Base-by-base conservation (phyloP, 2,329 filamentous ascomycete genomes). In the Scolecobasidium constrictum region DNA sequence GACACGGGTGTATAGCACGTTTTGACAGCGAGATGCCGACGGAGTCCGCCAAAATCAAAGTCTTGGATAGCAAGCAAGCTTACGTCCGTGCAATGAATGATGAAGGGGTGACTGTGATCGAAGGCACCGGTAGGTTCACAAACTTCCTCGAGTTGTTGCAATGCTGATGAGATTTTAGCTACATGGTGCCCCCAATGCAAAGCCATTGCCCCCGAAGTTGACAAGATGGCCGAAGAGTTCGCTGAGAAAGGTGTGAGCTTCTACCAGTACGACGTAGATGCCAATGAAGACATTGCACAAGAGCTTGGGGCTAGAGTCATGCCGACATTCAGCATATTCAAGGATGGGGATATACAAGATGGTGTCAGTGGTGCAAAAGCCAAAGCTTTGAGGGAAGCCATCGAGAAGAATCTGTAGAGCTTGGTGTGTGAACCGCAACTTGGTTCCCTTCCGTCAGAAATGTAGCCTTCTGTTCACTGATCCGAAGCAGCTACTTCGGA, bases 241-340 rank as follows among this genome's bases (percentile, higher is more conserved):
- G 19, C 39, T 19, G 61, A 68, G 51, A 31, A 31, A n/a, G 26
- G 26, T 9, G 72, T 82, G 51, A 71, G 76, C 63, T 95, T 94
- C 67, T 78, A 78, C 74, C 90, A 94, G 75, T 71, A 95, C 58
- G 87, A 96, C 63, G 86, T 95, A 54, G 88, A 95, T 63, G 71
- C 86, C 50, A 68, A 88, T 34, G 69, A 79, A 51, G 78, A 83
- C 1, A 73, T 94, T 38, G 78, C 84, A 21, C 72, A 81, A 55
- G 78, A 92, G 59, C 78, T 92, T 49, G 77, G 77, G 49, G 76
- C 95, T 61, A 78, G 83, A 53, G 87, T 87, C 60, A 94, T 96
- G 87, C 88, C 88, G 44, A 93, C 86, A 21, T 94, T 95, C 69
- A 57, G 83, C 44, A 62, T 93, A 57, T 94, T 87, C 77, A 84